These are phyloP conservation scores for Pythium rhizo-oryzae DNA, from an alignment of 352 stramenopile species.

Conservation along the genomic window DNA sequence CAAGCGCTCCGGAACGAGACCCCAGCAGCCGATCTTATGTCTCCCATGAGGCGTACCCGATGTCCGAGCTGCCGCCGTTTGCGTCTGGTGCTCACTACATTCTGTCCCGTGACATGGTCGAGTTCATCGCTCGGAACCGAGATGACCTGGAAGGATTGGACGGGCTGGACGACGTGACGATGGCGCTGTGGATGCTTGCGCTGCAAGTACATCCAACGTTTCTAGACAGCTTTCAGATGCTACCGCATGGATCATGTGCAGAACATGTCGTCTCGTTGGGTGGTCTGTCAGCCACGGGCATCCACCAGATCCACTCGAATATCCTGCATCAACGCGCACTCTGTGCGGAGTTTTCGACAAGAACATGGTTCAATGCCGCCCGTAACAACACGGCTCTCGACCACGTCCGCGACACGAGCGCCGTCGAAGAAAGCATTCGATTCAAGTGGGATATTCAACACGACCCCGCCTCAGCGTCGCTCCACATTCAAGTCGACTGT, in stretches of 20 bases:
- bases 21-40: slow-evolving; percentile 20
- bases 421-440: background rate
- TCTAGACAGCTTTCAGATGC: slow-evolving; percentile 42
- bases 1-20: slow-evolving; percentile 14
- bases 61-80: slow-evolving; percentile 36
- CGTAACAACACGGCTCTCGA: too few relatives aligned
- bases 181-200: slow-evolving; percentile 55
- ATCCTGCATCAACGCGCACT: background rate
- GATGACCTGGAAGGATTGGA: slow-evolving; percentile 8
- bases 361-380: background rate
- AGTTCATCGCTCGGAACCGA: slow-evolving; percentile 34
- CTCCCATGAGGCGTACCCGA: slow-evolving; percentile 32
- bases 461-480: slow-evolving; percentile 1
- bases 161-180: slow-evolving; percentile 55
- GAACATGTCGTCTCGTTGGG: slow-evolving; percentile 41
- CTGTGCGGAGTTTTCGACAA: background rate
- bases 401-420: background rate
- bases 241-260: slow-evolving; percentile 32
- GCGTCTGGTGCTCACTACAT: slow-evolving; percentile 42
- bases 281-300: slow-evolving; percentile 37
- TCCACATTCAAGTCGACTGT: slow-evolving; percentile 8
- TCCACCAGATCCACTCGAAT: slow-evolving; percentile 23
- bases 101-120: slow-evolving; percentile 36
- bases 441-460: slow-evolving; percentile 17
- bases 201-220: slow-evolving; percentile 49